phyloP scores from a whole-genome alignment of 345 rosid genomes.

The Euphorbia pulcherrima region DNA sequence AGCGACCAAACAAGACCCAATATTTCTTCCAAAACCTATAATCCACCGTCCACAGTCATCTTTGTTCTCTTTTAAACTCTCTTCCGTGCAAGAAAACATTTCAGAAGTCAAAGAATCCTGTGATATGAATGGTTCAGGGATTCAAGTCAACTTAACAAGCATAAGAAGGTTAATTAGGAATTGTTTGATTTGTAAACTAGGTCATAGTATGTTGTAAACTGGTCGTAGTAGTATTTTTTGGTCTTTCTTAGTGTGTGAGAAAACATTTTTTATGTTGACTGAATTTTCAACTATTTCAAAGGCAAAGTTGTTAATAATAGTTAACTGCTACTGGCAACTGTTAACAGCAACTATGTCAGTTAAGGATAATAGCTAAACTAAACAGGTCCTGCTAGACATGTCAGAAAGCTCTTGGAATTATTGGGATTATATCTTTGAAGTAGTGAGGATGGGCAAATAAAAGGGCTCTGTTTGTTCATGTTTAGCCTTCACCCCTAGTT shows the following conservation, averaged over 20 bases:
- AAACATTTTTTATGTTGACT: neutral
- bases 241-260: neutral
- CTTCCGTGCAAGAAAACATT: constrained; percentile 22
- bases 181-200: neutral
- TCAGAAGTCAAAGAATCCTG: constrained; percentile 18
- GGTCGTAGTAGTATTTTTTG: neutral
- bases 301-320: too few relatives aligned
- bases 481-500: too few relatives aligned
- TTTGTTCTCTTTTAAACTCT: too few relatives aligned
- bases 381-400: neutral
- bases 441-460: too few relatives aligned
- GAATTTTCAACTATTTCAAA: too few relatives aligned
- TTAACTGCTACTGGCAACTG: too few relatives aligned
- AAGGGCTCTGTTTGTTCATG: too few relatives aligned
- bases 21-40: too few relatives aligned
- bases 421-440: neutral
- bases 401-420: neutral
- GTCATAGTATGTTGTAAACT: neutral
- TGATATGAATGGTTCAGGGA: constrained; percentile 25
- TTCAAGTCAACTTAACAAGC: constrained; percentile 1
- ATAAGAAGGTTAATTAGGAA: neutral
- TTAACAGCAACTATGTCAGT: too few relatives aligned
- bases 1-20: too few relatives aligned
- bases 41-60: too few relatives aligned
- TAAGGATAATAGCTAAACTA: neutral